Evolutionary conservation across 1,284 basidiomycete genomes (phyloP).

Genomic region (Peniophora sp.): DNA sequence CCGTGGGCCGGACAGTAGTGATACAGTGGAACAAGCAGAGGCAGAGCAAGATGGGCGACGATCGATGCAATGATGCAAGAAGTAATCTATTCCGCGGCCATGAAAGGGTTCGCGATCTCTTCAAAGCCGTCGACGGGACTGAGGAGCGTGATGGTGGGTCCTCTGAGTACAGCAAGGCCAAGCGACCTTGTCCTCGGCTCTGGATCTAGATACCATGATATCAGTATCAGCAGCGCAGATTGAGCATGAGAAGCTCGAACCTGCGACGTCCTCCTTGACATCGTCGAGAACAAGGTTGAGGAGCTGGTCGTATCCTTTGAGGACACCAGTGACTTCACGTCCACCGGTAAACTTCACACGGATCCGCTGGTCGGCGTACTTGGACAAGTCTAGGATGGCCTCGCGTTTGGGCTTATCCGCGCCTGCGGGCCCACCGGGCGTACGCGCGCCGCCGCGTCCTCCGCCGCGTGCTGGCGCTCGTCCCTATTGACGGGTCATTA

Average conservation of each 20-base stretch:
- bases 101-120: slow-evolving; percentile 82
- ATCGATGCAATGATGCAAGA: too few species aligned
- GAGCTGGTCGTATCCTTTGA: slow-evolving; percentile 96
- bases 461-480: slow-evolving; percentile 17
- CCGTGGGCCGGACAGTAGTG: too few species aligned
- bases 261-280: slow-evolving; percentile 70
- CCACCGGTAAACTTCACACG: slow-evolving; percentile 97
- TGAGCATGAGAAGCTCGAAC: slow-evolving; percentile 30
- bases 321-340: slow-evolving; percentile 84
- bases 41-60: too few species aligned
- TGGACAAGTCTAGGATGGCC: slow-evolving; percentile 91
- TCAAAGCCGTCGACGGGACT: slow-evolving; percentile 91
- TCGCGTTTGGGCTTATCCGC: slow-evolving; percentile 87
- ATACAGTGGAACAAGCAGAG: too few species aligned
- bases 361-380: slow-evolving; percentile 89
- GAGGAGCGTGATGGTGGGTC: slow-evolving; percentile 87
- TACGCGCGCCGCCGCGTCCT: slow-evolving; percentile 29
- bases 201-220: slow-evolving; percentile 41
- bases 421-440: slow-evolving; percentile 35
- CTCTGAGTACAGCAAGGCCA: slow-evolving; percentile 83
- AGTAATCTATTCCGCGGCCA: slow-evolving; percentile 34
- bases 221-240: slow-evolving; percentile 3
- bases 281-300: slow-evolving; percentile 94
- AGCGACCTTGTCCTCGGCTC: slow-evolving; percentile 59
- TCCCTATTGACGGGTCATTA: too few species aligned